phyloP scores from a whole-genome alignment of 352 stramenopile genomes.

The Globisporangium canariense region DNA sequence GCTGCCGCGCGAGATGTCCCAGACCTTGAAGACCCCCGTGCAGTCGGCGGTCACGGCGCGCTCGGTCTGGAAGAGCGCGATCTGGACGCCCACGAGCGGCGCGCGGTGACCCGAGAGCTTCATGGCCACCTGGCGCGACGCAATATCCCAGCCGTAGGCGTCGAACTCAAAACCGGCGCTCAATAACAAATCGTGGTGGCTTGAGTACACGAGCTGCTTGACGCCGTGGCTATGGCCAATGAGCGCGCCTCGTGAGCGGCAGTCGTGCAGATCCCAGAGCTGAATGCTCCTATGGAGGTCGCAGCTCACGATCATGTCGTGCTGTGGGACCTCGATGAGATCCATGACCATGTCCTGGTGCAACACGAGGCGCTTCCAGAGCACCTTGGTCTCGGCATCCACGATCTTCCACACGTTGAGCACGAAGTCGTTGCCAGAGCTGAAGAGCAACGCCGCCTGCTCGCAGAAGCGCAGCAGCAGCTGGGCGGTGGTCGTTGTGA shows the following conservation, averaged over 20 bases:
- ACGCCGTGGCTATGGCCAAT: constrained; percentile 62
- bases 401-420: constrained; percentile 73
- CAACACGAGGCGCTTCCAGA: constrained; percentile 48
- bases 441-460: constrained; percentile 43
- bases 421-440: constrained; percentile 63
- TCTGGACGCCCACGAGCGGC: constrained; percentile 70
- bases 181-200: constrained; percentile 68
- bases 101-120: constrained; percentile 64
- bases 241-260: constrained; percentile 50
- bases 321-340: constrained; percentile 58
- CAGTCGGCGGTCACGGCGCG: constrained; percentile 76
- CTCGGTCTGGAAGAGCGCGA: constrained; percentile 72
- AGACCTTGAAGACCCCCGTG: constrained; percentile 80
- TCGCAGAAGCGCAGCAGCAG: constrained; percentile 67
- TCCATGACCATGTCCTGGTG: constrained; percentile 70
- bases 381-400: constrained; percentile 47
- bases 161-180: constrained; percentile 86
- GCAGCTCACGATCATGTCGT: constrained; percentile 76
- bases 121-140: constrained; percentile 68
- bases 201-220: constrained; percentile 75
- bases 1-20: constrained; percentile 65
- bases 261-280: constrained; percentile 82
- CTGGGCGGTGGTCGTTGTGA: constrained; percentile 63
- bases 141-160: constrained; percentile 78
- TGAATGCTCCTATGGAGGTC: constrained; percentile 68